A percentile compares a stretch with the other conserved stretches of the same genome.
Conservation (phyloP, 768 basidiomycete species). For the Leccinum disarticulatum region DNA sequence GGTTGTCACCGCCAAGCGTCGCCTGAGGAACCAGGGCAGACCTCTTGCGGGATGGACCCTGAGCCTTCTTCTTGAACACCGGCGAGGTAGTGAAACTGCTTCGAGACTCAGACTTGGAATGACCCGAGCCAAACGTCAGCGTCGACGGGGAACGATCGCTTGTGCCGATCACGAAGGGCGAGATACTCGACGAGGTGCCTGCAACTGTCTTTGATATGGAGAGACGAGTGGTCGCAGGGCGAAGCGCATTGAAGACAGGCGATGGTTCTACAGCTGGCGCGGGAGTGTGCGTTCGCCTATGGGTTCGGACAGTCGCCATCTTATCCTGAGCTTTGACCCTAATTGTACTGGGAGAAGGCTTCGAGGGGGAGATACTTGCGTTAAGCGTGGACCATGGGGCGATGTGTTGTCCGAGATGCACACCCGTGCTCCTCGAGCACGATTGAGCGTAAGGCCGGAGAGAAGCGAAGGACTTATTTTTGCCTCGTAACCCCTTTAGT, state of each 20-base stretch:
- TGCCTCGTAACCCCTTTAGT: slow-evolving; percentile 34
- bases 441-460: slow-evolving; percentile 50
- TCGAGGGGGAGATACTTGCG: slow-evolving; percentile 39
- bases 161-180: slow-evolving; percentile 25
- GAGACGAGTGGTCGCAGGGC: slow-evolving; percentile 42
- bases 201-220: slow-evolving; percentile 19
- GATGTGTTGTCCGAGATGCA: slow-evolving; percentile 54
- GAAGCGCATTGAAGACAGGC: slow-evolving; percentile 58
- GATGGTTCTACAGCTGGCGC: slow-evolving; percentile 57
- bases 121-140: slow-evolving; percentile 38
- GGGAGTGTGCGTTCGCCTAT: slow-evolving; percentile 58
- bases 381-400: slow-evolving; percentile 59
- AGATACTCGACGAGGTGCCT: slow-evolving; percentile 24
- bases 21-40: slow-evolving; percentile 24
- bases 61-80: slow-evolving; percentile 36
- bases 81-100: slow-evolving; percentile 30
- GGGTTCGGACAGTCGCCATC: slow-evolving; percentile 30
- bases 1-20: slow-evolving; percentile 12
- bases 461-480: slow-evolving; percentile 45
- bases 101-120: slow-evolving; percentile 31
- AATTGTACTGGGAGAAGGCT: slow-evolving; percentile 25
- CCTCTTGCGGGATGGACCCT: slow-evolving; percentile 21
- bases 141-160: slow-evolving; percentile 31
- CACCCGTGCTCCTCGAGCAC: slow-evolving; percentile 19
- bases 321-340: slow-evolving; percentile 28